Conservation (phyloP, 345 rosid genomes). For the Hibiscus tridactylites region DNA sequence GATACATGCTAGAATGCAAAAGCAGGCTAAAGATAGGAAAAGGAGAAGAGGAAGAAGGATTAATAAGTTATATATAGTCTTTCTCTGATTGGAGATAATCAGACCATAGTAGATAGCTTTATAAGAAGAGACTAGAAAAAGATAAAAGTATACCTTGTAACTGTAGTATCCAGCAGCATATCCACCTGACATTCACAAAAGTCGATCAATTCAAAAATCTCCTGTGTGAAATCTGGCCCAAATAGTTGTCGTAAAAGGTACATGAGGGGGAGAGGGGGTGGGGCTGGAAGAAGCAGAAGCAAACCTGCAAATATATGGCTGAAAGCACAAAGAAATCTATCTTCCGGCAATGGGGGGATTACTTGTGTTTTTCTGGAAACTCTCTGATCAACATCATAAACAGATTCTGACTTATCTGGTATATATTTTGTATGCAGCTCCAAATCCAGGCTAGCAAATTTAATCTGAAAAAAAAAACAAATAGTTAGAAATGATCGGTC, state of each 20-base stretch:
- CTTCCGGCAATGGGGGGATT: constrained; percentile 70
- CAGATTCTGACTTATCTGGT: constrained; percentile 65
- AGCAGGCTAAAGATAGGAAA: not conserved
- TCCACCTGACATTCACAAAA: constrained; percentile 46
- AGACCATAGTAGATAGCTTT: not conserved
- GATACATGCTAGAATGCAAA: too few relatives aligned
- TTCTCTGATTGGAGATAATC: not conserved
- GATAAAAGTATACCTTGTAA: constrained; percentile 55
- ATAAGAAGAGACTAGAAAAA: not conserved
- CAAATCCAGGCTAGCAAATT: constrained; percentile 62
- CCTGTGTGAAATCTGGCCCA: not conserved
- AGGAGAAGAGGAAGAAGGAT: not conserved
- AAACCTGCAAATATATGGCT: constrained; percentile 80
- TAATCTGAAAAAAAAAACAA: constrained; percentile 34
- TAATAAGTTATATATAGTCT: not conserved
- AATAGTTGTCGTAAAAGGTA: not conserved
- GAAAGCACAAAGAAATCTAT: constrained; percentile 77
- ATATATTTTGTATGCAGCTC: constrained; percentile 66
- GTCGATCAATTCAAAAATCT: not conserved
- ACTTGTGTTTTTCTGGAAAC: constrained; percentile 57
- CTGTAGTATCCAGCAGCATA: constrained; percentile 97
- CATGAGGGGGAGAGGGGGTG: not conserved
- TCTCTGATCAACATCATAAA: constrained; percentile 71
- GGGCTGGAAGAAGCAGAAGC: not conserved
- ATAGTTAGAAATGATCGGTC: not conserved